Evolutionary conservation across 1,284 basidiomycete species (phyloP), one percentile per base, ranked within the genome.

Genomic region (Austroboletus olivaceoglutinosus): DNA sequence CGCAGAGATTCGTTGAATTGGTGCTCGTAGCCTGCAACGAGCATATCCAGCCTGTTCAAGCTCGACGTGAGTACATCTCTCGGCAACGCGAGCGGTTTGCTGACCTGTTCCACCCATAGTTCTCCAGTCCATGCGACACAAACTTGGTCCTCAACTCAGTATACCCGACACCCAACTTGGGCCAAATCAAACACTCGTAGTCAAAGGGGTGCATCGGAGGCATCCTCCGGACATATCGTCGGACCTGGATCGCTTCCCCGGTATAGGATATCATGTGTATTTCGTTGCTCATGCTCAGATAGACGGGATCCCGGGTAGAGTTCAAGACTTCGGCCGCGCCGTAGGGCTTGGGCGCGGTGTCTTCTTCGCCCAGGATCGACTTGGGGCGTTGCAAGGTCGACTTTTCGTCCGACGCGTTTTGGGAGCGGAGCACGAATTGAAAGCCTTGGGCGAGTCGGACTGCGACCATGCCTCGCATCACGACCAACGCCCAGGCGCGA

Each of bases 391-490:
- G 72, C 47, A 77, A 61, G 6, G 63, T 60, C 10, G 62, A 61
- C 21, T 55, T 59, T 22, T 58, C 61, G 15, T 73, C 71, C 16
- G 63, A 60, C 1, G 54, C 52, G 23, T 69, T 69, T 13, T 59
- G 60, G 22, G 81, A 70, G 55, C 74, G 72, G 27, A 88, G 75
- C 39, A 98, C 86, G 63, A 98, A 93, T 67, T 99, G 96, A 70
- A 98, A 99, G n/a, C 96, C 95, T 68, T 98, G 94, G 8, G 89
- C 84, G 9, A 99, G 78, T 15, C 96, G 80, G 48, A 98, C 87
- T 5, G 91, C 93, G 1, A 91, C 89, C 91, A 98, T 96, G 45
- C 93, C 93, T 29, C 89, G 81, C 86, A 98, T 91, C 23, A 97
- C 89, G 0, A 85, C 86, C 38, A 94, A 73, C 0, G 93, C 91